Base-by-base conservation (phyloP, 345 rosid species). In the Moringa oleifera region DNA sequence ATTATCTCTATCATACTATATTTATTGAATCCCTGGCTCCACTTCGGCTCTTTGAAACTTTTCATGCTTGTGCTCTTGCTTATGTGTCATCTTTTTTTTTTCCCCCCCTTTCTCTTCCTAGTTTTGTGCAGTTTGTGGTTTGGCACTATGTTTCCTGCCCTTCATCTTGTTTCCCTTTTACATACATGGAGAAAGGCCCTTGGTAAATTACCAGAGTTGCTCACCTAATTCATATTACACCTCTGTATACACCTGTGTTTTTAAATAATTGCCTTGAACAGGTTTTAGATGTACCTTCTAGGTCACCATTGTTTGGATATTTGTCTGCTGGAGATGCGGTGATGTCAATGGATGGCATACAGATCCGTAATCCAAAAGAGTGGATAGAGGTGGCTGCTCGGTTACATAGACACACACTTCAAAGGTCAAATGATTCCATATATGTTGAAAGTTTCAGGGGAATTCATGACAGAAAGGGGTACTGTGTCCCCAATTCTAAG, bases 251-350 rank as follows among this genome's bases (percentile, higher is more conserved):
- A 7, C 50, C 46, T 18, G 21, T 19, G 25, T 23, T 23, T n/a
- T 47, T 37, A n/a, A 53, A 69, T 57, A 17, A 41, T 31, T 33
- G 20, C 55, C 24, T 67, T 70, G 33, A 46, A 68, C 66, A 93
- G 98, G 86, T 90, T 68, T 61, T 90, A 68, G 83, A 82, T 59
- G 81, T 94, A 59, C 88, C 83, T 64, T 69, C 79, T 49, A 20
- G 76, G 4, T 90, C 95, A 0, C 84, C 92, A 24, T 76, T 94
- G 79, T 81, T 75, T 23, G 88, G 90, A 51, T 83, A 85, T 68
- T 73, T 94, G 74, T 86, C 90, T 69, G 79, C 88, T 25, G 89
- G 88, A 7, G 95, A 94, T 86, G 73, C 74, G 20, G 82, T 94
- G 18, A 64, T 83, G 58, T 80, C 92, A 23, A 47, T 94, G 68